Conservation (phyloP, 2,329 filamentous ascomycete genomes). For the Trichoderma lentiforme region DNA sequence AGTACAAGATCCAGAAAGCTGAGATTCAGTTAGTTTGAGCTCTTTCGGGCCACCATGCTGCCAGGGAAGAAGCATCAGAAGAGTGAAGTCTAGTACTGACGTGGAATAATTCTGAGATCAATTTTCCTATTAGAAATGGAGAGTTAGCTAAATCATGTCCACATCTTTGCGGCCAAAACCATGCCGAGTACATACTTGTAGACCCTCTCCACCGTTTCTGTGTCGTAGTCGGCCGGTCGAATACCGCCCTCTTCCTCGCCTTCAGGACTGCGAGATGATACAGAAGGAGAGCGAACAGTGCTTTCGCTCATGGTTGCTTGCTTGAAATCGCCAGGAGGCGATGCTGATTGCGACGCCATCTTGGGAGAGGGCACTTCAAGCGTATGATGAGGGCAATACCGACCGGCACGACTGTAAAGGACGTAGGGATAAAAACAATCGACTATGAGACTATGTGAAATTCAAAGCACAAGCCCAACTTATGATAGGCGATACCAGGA, state of each 20-base stretch:
- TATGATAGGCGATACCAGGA: not conserved
- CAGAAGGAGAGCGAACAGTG: not conserved
- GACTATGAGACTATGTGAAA: not conserved
- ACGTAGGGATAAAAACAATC: not conserved
- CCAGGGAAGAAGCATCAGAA: not conserved
- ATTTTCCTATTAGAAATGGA: slow-evolving; percentile 43
- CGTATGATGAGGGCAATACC: slow-evolving; percentile 7
- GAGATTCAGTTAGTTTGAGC: not conserved
- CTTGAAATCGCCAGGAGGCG: slow-evolving; percentile 15
- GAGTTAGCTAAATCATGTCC: not conserved
- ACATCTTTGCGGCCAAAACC: not conserved
- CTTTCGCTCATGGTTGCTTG: not conserved
- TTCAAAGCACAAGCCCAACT: not conserved
- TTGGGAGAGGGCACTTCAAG: not conserved
- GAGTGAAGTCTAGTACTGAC: slow-evolving; percentile 30
- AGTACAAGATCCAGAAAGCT: slow-evolving; percentile 89
- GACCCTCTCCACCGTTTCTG: slow-evolving; percentile 52
- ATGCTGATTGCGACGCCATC: slow-evolving; percentile 10
- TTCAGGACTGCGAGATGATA: not conserved
- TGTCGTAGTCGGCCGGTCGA: slow-evolving; percentile 43
- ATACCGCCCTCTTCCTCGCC: slow-evolving; percentile 31
- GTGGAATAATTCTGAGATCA: slow-evolving; percentile 58
- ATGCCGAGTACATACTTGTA: slow-evolving; percentile 38
- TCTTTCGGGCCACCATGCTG: not conserved
- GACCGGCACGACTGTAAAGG: slow-evolving; percentile 15